These are phyloP conservation scores for Fusarium sp. DNA, from an alignment of 2,329 filamentous ascomycete genomes.

Conservation along the genomic window DNA sequence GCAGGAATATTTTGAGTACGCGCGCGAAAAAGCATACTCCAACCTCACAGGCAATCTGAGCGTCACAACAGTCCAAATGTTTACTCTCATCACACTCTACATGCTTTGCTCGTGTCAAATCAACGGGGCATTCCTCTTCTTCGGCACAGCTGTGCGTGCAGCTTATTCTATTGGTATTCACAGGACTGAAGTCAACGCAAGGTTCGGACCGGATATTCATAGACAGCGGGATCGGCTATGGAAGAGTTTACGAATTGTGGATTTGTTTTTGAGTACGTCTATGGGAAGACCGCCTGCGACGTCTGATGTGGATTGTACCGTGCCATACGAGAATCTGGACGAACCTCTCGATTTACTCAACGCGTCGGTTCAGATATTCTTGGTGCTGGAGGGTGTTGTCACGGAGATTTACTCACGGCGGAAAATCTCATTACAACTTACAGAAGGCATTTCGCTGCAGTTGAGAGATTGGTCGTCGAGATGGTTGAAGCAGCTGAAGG, in stretches of 20 bases:
- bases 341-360: constrained; percentile 62
- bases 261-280: constrained; percentile 64
- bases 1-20: constrained; percentile 63
- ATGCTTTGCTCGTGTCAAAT: constrained; percentile 68
- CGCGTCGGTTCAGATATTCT: constrained; percentile 64
- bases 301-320: constrained; percentile 66
- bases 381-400: constrained; percentile 64
- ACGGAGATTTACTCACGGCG: constrained; percentile 64
- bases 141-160: constrained; percentile 64
- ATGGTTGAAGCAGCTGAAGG: constrained; percentile 61
- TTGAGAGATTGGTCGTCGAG: constrained; percentile 63
- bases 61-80: constrained; percentile 63
- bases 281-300: constrained; percentile 67
- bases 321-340: constrained; percentile 57
- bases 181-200: constrained; percentile 64
- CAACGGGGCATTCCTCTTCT: constrained; percentile 66
- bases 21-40: constrained; percentile 58
- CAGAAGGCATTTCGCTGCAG: constrained; percentile 65
- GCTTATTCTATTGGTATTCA: constrained; percentile 67
- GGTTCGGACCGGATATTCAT: constrained; percentile 60
- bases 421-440: constrained; percentile 65
- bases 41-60: constrained; percentile 61
- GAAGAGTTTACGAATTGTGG: constrained; percentile 65
- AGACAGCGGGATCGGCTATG: constrained; percentile 62
- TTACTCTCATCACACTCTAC: constrained; percentile 64